Evolutionary conservation across 495 filamentous ascomycete species (phyloP).

Genomic region (Podospora pseudocomata): DNA sequence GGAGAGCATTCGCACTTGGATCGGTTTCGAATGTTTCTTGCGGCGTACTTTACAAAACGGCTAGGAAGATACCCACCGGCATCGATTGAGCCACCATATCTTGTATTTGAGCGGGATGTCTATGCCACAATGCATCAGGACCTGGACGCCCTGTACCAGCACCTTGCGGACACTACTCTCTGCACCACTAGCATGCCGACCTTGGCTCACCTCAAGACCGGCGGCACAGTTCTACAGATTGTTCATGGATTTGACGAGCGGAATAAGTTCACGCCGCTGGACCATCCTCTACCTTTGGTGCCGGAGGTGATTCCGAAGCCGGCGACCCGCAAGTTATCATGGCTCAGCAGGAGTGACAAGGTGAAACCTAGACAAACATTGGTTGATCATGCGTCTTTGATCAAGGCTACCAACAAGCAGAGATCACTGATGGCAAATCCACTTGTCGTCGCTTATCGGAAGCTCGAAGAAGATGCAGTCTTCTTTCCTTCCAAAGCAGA

Average conservation of each 20-base stretch:
- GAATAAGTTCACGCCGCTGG: constrained; percentile 50
- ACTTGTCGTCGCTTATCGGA: constrained; percentile 45
- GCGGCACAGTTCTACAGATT: constrained; percentile 58
- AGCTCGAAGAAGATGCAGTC: constrained; percentile 45
- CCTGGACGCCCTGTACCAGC: constrained; percentile 59
- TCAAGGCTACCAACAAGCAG: constrained; percentile 41
- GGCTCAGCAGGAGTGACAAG: constrained; percentile 33
- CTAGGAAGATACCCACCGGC: constrained; percentile 64
- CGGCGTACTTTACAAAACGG: constrained; percentile 55
- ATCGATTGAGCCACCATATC: constrained; percentile 27
- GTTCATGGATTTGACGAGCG: constrained; percentile 56
- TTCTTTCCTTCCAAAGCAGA: constrained; percentile 36
- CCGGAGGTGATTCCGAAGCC: constrained; percentile 38
- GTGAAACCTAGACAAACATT: constrained; percentile 35
- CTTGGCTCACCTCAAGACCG: constrained; percentile 43
- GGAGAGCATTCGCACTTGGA: constrained; percentile 57
- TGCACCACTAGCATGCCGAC: constrained; percentile 38
- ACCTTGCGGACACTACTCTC: constrained; percentile 54
- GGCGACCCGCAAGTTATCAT: constrained; percentile 23
- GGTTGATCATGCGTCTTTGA: constrained; percentile 34
- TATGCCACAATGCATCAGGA: constrained; percentile 57
- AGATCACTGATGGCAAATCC: constrained; percentile 31
- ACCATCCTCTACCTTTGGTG: constrained; percentile 57
- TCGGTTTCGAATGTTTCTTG: constrained; percentile 59
- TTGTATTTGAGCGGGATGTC: constrained; percentile 49